Evolutionary conservation across 208 protist genomes (phyloP).

Genomic region (Leishmania mexicana): DNA sequence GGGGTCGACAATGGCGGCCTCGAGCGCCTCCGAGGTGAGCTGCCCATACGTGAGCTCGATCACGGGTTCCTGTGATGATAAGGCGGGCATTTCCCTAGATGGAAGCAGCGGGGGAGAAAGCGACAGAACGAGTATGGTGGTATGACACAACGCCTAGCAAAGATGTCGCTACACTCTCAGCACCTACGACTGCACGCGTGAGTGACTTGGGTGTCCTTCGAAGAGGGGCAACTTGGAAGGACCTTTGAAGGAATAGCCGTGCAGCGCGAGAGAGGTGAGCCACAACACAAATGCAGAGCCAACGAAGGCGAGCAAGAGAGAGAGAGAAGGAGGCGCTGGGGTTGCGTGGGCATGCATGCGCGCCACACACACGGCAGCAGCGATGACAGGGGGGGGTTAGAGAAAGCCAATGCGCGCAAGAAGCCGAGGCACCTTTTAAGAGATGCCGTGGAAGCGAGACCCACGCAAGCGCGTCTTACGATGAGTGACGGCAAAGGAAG

Average conservation of each 20-base stretch:
- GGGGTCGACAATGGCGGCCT: slow-evolving; percentile 40
- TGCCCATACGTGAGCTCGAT: slow-evolving; percentile 75
- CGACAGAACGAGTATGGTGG: not conserved
- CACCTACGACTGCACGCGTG: not conserved
- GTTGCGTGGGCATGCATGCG: not conserved
- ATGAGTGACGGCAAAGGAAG: not conserved
- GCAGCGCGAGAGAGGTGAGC: not conserved
- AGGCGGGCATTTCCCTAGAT: slow-evolving; percentile 11
- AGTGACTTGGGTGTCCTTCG: not conserved
- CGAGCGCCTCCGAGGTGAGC: slow-evolving; percentile 51
- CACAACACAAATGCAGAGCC: not conserved
- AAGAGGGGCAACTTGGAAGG: not conserved
- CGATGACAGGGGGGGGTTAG: not conserved
- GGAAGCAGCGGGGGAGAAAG: not conserved
- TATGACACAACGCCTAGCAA: not conserved
- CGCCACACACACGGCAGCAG: not conserved
- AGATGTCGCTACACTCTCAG: not conserved
- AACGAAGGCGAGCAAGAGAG: not conserved
- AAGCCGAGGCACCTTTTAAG: not conserved
- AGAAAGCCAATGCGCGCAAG: not conserved
- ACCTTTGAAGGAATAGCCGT: not conserved
- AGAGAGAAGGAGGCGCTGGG: not conserved
- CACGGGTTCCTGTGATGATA: slow-evolving; percentile 15
- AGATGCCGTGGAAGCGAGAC: not conserved
- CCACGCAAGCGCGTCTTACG: not conserved